Base-by-base conservation (phyloP, 2,329 filamentous ascomycete genomes). In the Aspergillus jensenii region DNA sequence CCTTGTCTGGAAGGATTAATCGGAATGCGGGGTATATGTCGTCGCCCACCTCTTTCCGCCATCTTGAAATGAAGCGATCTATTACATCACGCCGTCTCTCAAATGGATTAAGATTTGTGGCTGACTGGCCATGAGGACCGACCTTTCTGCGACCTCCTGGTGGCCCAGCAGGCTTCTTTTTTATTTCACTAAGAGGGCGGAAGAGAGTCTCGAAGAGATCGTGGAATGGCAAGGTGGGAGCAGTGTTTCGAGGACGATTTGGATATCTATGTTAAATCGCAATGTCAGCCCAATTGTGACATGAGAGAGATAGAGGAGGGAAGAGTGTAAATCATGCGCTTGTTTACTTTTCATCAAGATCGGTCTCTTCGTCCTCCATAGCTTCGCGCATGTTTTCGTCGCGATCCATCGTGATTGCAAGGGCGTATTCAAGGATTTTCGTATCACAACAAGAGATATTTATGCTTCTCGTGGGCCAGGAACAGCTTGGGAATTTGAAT, bases 1-100 rank as follows among this genome's bases (percentile, higher is more conserved):
- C 95, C 71, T 96, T 96, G 68, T 96, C 91, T 0, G 93, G 93
- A 3, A 97, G 82, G 57, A 98, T 96, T 47, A 99, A 83, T 19
- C 95, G 87, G 74, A 99, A 84, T 2, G 91, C 93, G 0, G 95
- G 95, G 70, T 95, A 98, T 67, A 99, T 90, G 74, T 99, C 95
- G 65, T 91, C 80, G 25, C 95, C 95, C 21, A 97, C 93, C 60
- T 96, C 88, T 56, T 86, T 86, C 40, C 93, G 86, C 95, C 95
- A 99, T 72, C 86, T 84, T 14, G 84, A 83, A 65, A 99, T 91
- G 78, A 96, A 99, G 7, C 88, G 82, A 55, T 93, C 86, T 62
- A 99, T 91, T 64, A 97, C 90, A 66, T 87, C 85, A 1, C 89
- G 85, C 39, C 91, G 86, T 61, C 89, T 84, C 71, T 97, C 92